Conservation (phyloP, 768 basidiomycete genomes). For the Lyophyllum semitale region DNA sequence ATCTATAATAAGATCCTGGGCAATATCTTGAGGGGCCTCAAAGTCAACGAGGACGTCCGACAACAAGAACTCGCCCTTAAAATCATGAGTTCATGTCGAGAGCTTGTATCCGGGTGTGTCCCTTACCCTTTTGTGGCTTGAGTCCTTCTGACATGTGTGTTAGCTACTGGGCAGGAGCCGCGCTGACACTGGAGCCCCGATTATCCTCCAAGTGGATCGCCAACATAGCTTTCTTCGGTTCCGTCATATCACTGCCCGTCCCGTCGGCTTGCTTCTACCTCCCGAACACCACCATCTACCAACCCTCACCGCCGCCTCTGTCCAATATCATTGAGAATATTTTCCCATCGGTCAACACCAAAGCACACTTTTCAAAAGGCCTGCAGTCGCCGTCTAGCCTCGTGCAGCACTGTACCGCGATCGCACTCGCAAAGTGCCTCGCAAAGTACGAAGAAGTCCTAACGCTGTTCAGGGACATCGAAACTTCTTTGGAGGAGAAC, state of each 20-base stretch:
- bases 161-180: too few relatives aligned
- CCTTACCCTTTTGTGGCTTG: neutral
- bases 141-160: constrained; percentile 13
- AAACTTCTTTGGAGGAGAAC: constrained; percentile 58
- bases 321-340: too few relatives aligned
- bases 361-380: constrained; percentile 74
- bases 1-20: constrained; percentile 84
- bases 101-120: constrained; percentile 76
- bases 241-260: too few relatives aligned
- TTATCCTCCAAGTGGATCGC: constrained; percentile 90
- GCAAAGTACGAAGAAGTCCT: too few relatives aligned
- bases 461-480: constrained; percentile 46
- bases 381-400: constrained; percentile 66
- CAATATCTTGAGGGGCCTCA: constrained; percentile 71
- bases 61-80: constrained; percentile 85
- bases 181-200: too few relatives aligned
- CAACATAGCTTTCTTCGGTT: too few relatives aligned
- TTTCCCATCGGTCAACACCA: constrained; percentile 73
- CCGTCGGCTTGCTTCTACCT: constrained; percentile 63
- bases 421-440: too few relatives aligned
- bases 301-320: constrained; percentile 77
- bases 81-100: constrained; percentile 81
- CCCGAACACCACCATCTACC: constrained; percentile 46
- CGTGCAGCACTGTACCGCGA: constrained; percentile 84
- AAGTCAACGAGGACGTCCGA: constrained; percentile 85